Evolutionary conservation across 2,329 filamentous ascomycete genomes (phyloP).

Genomic region (Clarireedia paspali): DNA sequence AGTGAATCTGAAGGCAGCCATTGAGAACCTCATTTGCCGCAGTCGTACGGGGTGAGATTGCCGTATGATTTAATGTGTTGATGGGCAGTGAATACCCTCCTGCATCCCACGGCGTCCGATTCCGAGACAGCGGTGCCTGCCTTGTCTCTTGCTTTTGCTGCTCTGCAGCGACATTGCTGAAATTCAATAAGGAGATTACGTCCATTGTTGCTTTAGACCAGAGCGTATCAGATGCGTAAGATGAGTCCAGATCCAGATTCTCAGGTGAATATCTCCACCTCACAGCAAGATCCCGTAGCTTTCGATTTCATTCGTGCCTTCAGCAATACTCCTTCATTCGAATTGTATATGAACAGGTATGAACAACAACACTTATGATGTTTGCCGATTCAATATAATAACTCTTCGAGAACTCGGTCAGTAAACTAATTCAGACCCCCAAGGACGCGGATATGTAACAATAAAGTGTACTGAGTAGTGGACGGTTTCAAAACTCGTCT

Average conservation of each 20-base stretch:
- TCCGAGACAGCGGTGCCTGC: constrained; percentile 18
- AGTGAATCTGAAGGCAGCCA: constrained; percentile 6
- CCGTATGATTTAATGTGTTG: constrained; percentile 17
- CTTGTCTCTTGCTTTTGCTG: constrained; percentile 18
- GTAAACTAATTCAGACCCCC: constrained; percentile 14
- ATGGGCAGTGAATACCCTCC: constrained; percentile 31
- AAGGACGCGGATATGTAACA: not conserved
- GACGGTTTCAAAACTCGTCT: constrained; percentile 24
- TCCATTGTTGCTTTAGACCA: constrained; percentile 25
- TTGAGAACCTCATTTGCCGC: not conserved
- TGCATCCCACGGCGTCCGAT: constrained; percentile 30
- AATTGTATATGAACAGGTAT: not conserved
- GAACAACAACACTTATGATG: not conserved
- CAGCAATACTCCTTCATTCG: not conserved
- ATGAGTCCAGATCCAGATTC: not conserved
- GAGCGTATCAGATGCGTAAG: not conserved
- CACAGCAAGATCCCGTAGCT: constrained; percentile 3
- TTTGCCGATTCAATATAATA: constrained; percentile 6
- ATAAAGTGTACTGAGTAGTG: constrained; percentile 18
- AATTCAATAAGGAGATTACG: constrained; percentile 29
- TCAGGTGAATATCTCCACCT: not conserved
- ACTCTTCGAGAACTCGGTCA: constrained; percentile 3
- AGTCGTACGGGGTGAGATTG: not conserved
- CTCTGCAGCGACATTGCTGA: constrained; percentile 22
- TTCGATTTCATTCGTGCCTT: not conserved